Percentiles rank a stretch among this genome's conserved stretches.
These are phyloP conservation scores for Exophiala alcalophila DNA, from an alignment of 2,329 filamentous ascomycete species.

Conservation along the genomic window DNA sequence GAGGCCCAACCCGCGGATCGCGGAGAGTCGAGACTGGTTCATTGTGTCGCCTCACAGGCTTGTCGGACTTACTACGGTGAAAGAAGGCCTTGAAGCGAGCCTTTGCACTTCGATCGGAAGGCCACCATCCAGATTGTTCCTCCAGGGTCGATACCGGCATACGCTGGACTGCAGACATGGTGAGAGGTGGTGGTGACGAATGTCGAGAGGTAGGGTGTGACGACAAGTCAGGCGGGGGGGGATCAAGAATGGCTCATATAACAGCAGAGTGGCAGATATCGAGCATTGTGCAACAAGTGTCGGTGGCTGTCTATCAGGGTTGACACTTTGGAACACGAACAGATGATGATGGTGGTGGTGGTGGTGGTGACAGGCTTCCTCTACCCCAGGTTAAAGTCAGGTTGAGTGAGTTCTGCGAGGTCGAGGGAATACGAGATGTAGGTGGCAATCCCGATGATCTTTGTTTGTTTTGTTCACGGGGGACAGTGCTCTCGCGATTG, in stretches of 20 bases:
- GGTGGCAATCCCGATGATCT: slow-evolving; percentile 5
- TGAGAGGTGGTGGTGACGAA: slow-evolving; percentile 4
- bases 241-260: not conserved
- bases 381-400: not conserved
- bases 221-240: not conserved
- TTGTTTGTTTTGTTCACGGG: slow-evolving; percentile 4
- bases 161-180: slow-evolving; percentile 12
- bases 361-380: not conserved
- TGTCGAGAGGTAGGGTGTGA: not conserved
- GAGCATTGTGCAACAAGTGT: no score
- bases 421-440: not conserved
- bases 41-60: slow-evolving; percentile 7
- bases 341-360: not conserved
- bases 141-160: slow-evolving; percentile 2
- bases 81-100: slow-evolving; percentile 24
- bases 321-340: no score
- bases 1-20: not conserved
- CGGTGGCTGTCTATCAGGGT: not conserved
- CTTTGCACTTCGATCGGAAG: slow-evolving; percentile 21
- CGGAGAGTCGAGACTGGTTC: slow-evolving; percentile 2
- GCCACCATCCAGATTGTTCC: slow-evolving; percentile 25
- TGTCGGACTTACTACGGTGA: slow-evolving; percentile 20
- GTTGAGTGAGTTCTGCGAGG: not conserved
- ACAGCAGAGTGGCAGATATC: not conserved
- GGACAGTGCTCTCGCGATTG: not conserved